Base-by-base conservation (phyloP, 768 basidiomycete species). In the Strobilomyces dryophilus region DNA sequence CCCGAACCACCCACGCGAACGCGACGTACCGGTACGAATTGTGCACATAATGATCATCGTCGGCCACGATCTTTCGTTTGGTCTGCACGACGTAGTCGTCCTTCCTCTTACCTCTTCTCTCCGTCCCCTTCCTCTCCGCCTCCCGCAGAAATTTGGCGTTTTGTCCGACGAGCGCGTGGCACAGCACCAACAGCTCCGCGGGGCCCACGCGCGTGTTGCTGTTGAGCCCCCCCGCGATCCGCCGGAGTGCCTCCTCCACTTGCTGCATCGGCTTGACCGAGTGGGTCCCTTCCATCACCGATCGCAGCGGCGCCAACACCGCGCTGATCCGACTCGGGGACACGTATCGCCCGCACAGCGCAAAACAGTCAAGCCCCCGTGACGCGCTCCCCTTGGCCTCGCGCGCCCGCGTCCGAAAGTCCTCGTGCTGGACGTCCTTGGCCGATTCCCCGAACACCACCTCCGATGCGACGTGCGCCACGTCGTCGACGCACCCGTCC, bases 361-460 rank as follows among this genome's bases (percentile, higher is more conserved):
- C 81, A 62, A 97, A 92, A 0, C 89, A 85, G 65, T 98, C 93
- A 31, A 95, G 73, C 2, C 87, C 92, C 64, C 84, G 84, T n/a
- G 90, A 82, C 3, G 85, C 79, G 24, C 92, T 92, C 10, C 83
- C 79, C 31, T 84, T 79, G 27, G 95, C 95, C 73, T 99, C 95
- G 20, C 89, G 81, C 83, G 93, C 89, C 70, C 90, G 94, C 17
- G 93, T 94, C 73, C 86, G 92, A 82, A 95, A 98, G 24, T 87
- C 95, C 60, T 94, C 92, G 4, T 86, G 77, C 52, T 85, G 82
- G 0, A 89, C 85, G 61, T 98, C 92, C 68, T 89, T 90, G 14
- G 89, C 90, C 1, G 95, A 94, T 66, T 94, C 85, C 26, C 95
- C 95, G 60, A 98, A 98, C 48, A 98, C 81, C 47, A 98, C 95